A percentile compares a stretch with the other conserved stretches of the same genome.
phyloP scores from a whole-genome alignment of 1,284 basidiomycete genomes.

The Pulveroboletus ridleyi region DNA sequence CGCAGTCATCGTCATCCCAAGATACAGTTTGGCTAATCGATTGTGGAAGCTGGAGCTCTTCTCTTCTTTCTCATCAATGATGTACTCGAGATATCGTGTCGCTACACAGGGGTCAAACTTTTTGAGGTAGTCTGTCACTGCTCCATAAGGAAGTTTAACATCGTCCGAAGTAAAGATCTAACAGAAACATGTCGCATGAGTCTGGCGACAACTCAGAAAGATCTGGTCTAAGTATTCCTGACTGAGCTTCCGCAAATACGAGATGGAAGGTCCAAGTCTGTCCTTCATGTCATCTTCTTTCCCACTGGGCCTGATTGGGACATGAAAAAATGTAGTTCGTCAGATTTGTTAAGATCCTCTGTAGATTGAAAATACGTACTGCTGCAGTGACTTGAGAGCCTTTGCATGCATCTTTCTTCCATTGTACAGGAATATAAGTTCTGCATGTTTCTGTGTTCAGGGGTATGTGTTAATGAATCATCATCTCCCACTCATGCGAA shows the following conservation, averaged over 20 bases:
- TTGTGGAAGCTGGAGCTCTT: conserved; percentile 80
- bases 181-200: not conserved
- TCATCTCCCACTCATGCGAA: not conserved
- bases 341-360: not conserved
- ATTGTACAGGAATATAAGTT: conserved; percentile 92
- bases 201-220: not conserved
- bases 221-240: too few species aligned
- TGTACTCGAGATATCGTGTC: conserved; percentile 86
- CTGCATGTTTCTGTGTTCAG: conserved; percentile 79
- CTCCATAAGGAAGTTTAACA: conserved; percentile 81
- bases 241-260: too few species aligned
- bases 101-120: conserved; percentile 71
- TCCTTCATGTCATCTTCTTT: conserved; percentile 82
- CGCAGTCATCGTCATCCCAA: conserved; percentile 65
- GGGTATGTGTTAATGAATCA: conserved; percentile 11
- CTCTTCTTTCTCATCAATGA: conserved; percentile 81
- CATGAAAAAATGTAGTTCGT: not conserved
- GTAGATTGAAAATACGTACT: conserved; percentile 49
- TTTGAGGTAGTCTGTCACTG: conserved; percentile 83
- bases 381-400: conserved; percentile 82
- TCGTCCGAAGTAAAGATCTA: conserved; percentile 97
- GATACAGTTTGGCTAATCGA: conserved; percentile 86
- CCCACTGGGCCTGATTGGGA: conserved; percentile 68
- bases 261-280: conserved; percentile 55
- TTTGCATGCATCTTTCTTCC: conserved; percentile 96